A percentile compares a stretch with the other conserved stretches of the same genome.
Evolutionary conservation across 148 eudicot species (phyloP).

Genomic region (Rheum nobile): DNA sequence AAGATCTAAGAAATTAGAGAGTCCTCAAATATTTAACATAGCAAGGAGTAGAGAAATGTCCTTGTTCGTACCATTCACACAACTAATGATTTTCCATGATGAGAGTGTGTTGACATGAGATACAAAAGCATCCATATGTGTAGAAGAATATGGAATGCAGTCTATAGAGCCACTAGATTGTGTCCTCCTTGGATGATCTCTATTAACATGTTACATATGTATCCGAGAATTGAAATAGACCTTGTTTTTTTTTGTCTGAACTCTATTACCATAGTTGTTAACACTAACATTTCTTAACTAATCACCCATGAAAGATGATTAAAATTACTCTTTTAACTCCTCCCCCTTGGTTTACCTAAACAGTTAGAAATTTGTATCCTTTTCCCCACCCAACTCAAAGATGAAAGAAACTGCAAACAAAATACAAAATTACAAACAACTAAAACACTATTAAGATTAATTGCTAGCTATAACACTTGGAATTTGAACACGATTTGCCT

Average conservation of each 20-base stretch:
- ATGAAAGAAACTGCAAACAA: neutral
- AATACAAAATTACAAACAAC: neutral
- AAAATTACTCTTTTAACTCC: neutral
- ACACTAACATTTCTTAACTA: neutral
- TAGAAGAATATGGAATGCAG: slow-evolving; percentile 25
- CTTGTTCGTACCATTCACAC: slow-evolving; percentile 41
- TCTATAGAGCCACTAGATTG: slow-evolving; percentile 27
- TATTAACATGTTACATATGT: too few species aligned
- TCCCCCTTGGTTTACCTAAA: neutral
- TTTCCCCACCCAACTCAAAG: neutral
- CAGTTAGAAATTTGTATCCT: neutral
- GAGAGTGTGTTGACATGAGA: slow-evolving; percentile 62
- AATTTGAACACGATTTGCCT: slow-evolving; percentile 10
- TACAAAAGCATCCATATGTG: slow-evolving; percentile 42
- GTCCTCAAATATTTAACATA: neutral
- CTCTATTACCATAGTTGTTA: neutral
- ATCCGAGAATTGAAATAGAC: too few species aligned
- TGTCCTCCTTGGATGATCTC: slow-evolving; percentile 28
- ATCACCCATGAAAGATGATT: neutral
- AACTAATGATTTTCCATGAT: slow-evolving; percentile 63
- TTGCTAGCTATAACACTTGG: neutral
- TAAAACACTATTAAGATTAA: neutral
- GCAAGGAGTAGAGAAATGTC: neutral
- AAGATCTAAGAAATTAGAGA: neutral
- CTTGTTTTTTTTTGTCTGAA: too few species aligned